These are phyloP conservation scores for Daldinia decipiens DNA, from an alignment of 495 filamentous ascomycete genomes.

Conservation along the genomic window DNA sequence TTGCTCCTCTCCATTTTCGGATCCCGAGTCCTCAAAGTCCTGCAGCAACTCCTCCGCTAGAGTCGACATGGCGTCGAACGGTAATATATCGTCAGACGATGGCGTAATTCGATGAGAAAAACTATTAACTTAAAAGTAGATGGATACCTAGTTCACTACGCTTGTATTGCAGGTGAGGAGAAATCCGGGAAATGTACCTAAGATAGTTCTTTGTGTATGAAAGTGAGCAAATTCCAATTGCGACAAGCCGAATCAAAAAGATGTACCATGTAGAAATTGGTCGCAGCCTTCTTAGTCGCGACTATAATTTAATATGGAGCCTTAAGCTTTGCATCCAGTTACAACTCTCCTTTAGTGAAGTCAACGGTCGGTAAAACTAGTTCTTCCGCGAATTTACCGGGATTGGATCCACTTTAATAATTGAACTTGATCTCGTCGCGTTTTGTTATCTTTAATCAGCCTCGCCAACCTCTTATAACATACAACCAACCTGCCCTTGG, in stretches of 20 bases:
- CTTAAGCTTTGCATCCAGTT: slow-evolving; percentile 14
- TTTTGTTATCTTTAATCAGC: slow-evolving; percentile 27
- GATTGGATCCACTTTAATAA: slow-evolving; percentile 2
- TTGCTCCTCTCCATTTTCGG: slow-evolving; percentile 66
- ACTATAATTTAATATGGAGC: slow-evolving; percentile 35
- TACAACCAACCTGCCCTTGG: slow-evolving; percentile 4
- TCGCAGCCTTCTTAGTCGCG: slow-evolving; percentile 33
- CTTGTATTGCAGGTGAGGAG: too few species aligned
- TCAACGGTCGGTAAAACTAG: slow-evolving; percentile 14
- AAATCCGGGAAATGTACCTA: background rate
- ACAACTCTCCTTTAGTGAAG: background rate
- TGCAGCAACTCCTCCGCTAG: slow-evolving; percentile 84
- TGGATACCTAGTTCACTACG: background rate
- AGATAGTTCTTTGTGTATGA: slow-evolving; percentile 19
- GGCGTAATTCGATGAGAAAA: background rate
- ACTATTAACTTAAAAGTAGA: background rate
- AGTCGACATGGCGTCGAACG: slow-evolving; percentile 70
- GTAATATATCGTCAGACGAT: slow-evolving; percentile 6
- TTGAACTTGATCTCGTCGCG: slow-evolving; percentile 12
- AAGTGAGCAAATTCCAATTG: slow-evolving; percentile 21
- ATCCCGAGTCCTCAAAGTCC: slow-evolving; percentile 85
- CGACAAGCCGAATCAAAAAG: slow-evolving; percentile 23
- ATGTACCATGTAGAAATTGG: slow-evolving; percentile 3
- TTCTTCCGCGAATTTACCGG: slow-evolving; percentile 15
- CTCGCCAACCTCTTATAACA: slow-evolving; percentile 20